A percentile compares a stretch with the other conserved stretches of the same genome.
Conservation (phyloP, 768 basidiomycete species). For the Piloderma croceum region DNA sequence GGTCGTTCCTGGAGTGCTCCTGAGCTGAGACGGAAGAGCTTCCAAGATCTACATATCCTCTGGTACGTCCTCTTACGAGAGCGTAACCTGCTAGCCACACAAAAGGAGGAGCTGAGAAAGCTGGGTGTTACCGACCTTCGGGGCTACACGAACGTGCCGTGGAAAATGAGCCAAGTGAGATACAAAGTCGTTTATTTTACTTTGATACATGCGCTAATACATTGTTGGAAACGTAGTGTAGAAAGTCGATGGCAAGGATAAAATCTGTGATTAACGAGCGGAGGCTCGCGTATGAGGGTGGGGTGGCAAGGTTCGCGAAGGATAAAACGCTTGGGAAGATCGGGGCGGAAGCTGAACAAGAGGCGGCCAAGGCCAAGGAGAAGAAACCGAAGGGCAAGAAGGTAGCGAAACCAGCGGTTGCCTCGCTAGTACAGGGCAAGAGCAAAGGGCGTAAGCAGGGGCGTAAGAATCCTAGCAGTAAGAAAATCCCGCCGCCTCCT, state of each 20-base stretch:
- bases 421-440: not conserved
- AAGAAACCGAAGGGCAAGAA: slow-evolving; percentile 4
- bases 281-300: slow-evolving; percentile 75
- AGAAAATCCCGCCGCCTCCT: not conserved
- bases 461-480: not conserved
- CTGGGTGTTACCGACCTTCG: slow-evolving; percentile 37
- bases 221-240: slow-evolving; percentile 46
- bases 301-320: slow-evolving; percentile 22
- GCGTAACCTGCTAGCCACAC: slow-evolving; percentile 85
- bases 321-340: slow-evolving; percentile 1
- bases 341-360: not conserved
- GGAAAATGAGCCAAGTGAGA: slow-evolving; percentile 27
- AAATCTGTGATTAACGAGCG: slow-evolving; percentile 91
- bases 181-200: not conserved
- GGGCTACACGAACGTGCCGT: slow-evolving; percentile 14
- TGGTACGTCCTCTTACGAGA: slow-evolving; percentile 92
- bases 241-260: slow-evolving; percentile 95
- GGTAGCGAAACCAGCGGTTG: not conserved
- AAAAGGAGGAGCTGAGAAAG: slow-evolving; percentile 71
- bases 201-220: not conserved
- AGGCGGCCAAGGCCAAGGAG: slow-evolving; percentile 1
- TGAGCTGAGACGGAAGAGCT: slow-evolving; percentile 86
- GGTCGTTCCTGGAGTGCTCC: slow-evolving; percentile 84
- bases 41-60: slow-evolving; percentile 87
- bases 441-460: not conserved